phyloP scores from a whole-genome alignment of 306 rosid species.

The Prunus dulcis region DNA sequence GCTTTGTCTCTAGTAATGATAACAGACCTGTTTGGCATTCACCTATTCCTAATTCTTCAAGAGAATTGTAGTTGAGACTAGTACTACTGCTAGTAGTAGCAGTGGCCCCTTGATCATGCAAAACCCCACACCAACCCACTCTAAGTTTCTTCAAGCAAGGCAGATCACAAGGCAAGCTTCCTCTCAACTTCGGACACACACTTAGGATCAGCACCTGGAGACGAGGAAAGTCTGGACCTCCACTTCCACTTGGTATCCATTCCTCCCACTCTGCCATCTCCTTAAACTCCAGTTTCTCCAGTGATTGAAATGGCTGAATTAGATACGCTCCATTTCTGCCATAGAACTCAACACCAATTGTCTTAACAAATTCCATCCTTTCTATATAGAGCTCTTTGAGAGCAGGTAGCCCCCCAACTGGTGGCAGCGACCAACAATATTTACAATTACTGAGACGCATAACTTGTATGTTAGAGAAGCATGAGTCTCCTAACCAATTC shows the following conservation, averaged over 20 bases:
- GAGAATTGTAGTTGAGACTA: too few species aligned
- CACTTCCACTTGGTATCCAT: neutral
- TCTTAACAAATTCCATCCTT: neutral
- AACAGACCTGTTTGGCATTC: neutral
- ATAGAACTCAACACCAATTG: constrained; percentile 6
- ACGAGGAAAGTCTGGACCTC: neutral
- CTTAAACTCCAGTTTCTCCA: neutral
- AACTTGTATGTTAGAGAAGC: neutral
- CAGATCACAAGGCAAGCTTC: neutral
- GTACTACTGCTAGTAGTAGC: too few species aligned
- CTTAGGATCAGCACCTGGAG: neutral
- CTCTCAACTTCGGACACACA: neutral
- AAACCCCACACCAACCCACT: fast-evolving
- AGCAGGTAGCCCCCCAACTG: constrained; percentile 16
- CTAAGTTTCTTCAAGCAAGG: neutral
- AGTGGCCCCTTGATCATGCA: neutral
- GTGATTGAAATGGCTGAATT: neutral
- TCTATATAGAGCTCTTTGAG: neutral
- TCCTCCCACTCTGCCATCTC: neutral
- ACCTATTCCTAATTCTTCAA: fast-evolving
- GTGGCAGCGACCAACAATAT: neutral
- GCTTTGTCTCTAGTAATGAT: neutral
- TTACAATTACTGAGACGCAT: neutral
- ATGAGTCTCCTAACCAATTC: constrained; percentile 13
- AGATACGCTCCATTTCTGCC: neutral